A percentile compares a stretch with the other conserved stretches of the same genome.
Evolutionary conservation across 1,284 basidiomycete species (phyloP).

Genomic region (Ceratobasidium sp.): DNA sequence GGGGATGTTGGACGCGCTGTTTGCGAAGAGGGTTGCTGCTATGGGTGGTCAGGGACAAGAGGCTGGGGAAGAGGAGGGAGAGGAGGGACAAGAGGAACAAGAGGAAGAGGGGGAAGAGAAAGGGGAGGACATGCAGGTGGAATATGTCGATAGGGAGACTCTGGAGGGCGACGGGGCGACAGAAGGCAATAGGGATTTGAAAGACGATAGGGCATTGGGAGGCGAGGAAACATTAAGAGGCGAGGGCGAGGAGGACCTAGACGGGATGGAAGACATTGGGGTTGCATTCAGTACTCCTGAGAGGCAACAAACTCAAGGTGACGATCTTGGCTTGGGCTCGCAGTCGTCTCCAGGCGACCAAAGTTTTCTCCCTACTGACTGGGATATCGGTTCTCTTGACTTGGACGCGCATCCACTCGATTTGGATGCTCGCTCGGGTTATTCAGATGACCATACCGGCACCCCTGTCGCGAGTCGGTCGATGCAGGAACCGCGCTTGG

Average conservation of each 20-base stretch:
- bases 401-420: constrained; percentile 17
- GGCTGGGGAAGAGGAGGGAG: constrained; percentile 21
- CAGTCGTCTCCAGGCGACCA: constrained; percentile 5
- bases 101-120: constrained; percentile 4
- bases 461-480: not conserved
- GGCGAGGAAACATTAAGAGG: not conserved
- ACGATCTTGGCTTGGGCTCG: constrained; percentile 20
- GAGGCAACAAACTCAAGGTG: constrained; percentile 23
- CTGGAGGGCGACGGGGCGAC: not conserved
- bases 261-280: too few relatives aligned
- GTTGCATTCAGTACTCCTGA: too few relatives aligned
- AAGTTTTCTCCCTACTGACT: constrained; percentile 41
- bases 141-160: not conserved
- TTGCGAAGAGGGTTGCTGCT: constrained; percentile 17
- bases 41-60: not conserved
- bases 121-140: not conserved
- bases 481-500: not conserved
- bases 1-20: constrained; percentile 33
- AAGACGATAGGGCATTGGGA: not conserved
- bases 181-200: not conserved
- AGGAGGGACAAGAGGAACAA: constrained; percentile 3
- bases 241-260: too few relatives aligned
- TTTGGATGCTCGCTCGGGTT: constrained; percentile 9
- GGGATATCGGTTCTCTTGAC: constrained; percentile 37
- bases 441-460: not conserved